These are phyloP conservation scores for Aegilops umbellulata DNA, from an alignment of 176 grass and related monocot species.

Conservation along the genomic window DNA sequence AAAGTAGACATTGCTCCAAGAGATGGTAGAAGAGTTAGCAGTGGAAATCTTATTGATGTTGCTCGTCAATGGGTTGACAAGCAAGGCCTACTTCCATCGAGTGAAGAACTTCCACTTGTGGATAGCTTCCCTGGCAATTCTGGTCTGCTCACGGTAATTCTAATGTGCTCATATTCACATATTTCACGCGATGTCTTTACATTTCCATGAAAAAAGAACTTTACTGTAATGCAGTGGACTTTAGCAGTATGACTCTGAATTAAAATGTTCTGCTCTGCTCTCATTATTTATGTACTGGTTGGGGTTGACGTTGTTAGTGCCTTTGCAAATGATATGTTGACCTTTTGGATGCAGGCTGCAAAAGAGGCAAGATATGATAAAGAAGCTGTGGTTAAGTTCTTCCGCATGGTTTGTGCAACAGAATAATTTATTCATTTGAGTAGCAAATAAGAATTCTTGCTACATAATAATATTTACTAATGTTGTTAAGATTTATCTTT, in stretches of 20 bases:
- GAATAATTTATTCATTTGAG: constrained; percentile 7
- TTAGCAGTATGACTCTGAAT: background rate
- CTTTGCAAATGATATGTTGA: constrained; percentile 41
- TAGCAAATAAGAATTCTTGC: background rate
- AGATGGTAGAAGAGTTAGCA: constrained; percentile 86
- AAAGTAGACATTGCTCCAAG: constrained; percentile 86
- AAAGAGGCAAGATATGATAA: constrained; percentile 96
- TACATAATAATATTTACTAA: constrained; percentile 27
- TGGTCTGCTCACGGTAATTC: constrained; percentile 75
- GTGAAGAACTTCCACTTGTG: constrained; percentile 79
- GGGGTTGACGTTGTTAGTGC: constrained; percentile 15
- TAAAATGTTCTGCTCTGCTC: background rate
- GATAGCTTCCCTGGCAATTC: constrained; percentile 93
- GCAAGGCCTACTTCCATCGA: constrained; percentile 78
- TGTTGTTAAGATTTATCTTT: constrained; percentile 29
- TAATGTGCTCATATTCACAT: background rate
- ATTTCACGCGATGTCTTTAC: constrained; percentile 14
- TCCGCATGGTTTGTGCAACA: constrained; percentile 73
- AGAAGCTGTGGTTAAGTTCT: constrained; percentile 95
- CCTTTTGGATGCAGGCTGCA: constrained; percentile 72
- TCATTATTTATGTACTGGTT: background rate
- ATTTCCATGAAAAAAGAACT: background rate
- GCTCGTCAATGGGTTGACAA: constrained; percentile 99
- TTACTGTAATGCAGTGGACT: background rate
- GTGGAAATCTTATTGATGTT: constrained; percentile 98